Conservation (phyloP, 257 asterid species). For the Solanum pinnatisectum region DNA sequence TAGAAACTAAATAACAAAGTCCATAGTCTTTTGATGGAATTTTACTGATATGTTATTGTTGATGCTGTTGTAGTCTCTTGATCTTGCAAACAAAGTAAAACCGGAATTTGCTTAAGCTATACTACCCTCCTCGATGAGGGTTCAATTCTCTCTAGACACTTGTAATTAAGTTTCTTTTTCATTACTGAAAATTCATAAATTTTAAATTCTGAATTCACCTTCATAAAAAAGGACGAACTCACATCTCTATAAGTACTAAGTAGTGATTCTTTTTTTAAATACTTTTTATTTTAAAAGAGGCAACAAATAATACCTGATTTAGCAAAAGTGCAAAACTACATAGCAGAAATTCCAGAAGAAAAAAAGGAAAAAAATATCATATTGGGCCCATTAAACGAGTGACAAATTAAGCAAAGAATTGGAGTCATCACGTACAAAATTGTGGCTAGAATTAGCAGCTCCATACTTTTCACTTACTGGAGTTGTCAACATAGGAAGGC, state of each 20-base stretch:
- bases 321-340: neutral
- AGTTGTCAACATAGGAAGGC: neutral
- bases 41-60: no score
- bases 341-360: neutral
- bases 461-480: neutral
- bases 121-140: no score
- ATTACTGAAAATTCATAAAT: no score
- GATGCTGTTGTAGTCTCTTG: no score
- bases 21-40: no score
- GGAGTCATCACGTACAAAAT: neutral
- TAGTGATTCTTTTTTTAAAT: neutral
- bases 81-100: neutral
- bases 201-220: no score
- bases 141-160: neutral
- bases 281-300: neutral
- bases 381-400: neutral
- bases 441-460: neutral
- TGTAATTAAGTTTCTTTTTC: no score
- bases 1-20: no score
- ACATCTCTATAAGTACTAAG: neutral
- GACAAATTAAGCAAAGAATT: neutral
- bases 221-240: accelerated
- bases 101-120: neutral
- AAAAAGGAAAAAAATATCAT: neutral
- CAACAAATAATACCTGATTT: neutral